Base-by-base conservation (phyloP, 2,329 filamentous ascomycete genomes). In the Pestalotiopsis sp. region DNA sequence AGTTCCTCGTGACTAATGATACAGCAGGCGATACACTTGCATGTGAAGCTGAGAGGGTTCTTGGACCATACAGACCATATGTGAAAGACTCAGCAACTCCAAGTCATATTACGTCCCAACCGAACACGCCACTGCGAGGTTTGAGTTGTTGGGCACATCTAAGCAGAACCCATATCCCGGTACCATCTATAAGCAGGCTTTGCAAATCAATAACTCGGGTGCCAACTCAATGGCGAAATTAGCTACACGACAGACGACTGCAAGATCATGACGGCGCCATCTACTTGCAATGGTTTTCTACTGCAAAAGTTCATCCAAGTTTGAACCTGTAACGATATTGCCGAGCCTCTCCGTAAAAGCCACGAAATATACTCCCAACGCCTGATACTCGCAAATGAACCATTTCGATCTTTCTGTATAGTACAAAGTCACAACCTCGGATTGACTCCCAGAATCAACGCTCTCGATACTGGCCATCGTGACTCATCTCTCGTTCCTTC, bases 401-500 rank as follows among this genome's bases (percentile, higher is more conserved):
- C 57, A 9, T 9, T 52, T 7, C 17, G 6, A 12, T 52, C 7
- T 17, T 52, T 6, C 45, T 52, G 2, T 5, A 52, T 52, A 3
- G 2, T 52, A n/a, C 45, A 52, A 3, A 20, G 17, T 2, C 41
- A 20, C n/a, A n/a, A 9, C 5, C 17, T 11, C 17, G 12, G n/a
- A 59, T 5, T 9, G 3, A 4, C 1, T 36, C 6, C 57, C 57
- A 17, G 1, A 4, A 4, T 65, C 25, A 65, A 14, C 36, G 36
- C 7, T 65, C 63, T 4, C 49, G 63, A 49, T 65, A 65, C 39
- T 65, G 41, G 14, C 63, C 67, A 27, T 55, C 41, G 2, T 58
- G 38, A 12, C 36, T 45, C 63, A 61, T 41, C n/a, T 69, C 59
- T 17, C 23, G 38, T 23, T 67, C 41, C 36, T 25, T 67, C 39